Conservation (phyloP, 73 alveolate species). For the Blepharisma stoltei region DNA sequence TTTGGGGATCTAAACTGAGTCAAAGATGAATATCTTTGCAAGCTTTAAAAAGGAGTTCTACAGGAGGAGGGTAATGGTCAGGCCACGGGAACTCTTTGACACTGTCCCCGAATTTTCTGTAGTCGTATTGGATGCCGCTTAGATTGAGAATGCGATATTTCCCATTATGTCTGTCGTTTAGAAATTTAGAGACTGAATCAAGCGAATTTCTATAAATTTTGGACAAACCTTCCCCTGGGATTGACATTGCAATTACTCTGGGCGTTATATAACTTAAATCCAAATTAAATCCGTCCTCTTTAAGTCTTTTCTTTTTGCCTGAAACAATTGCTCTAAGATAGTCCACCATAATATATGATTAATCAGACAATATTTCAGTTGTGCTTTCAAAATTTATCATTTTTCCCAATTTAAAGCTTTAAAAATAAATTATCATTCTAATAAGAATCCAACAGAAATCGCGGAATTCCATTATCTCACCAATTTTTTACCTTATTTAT, state of each 20-base stretch:
- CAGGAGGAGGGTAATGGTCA: conserved; percentile 33
- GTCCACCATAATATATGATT: conserved; percentile 28
- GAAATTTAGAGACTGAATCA: conserved; percentile 34
- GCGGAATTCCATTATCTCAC: too few species aligned
- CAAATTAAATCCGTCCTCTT: conserved; percentile 79
- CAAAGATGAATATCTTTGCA: conserved; percentile 13
- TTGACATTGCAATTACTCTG: conserved; percentile 88
- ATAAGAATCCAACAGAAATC: too few species aligned
- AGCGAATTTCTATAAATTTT: conserved; percentile 38
- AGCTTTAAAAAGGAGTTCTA: conserved; percentile 28
- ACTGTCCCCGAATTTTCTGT: conserved; percentile 16
- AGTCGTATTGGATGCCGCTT: conserved; percentile 21
- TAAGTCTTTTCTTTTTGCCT: conserved; percentile 75
- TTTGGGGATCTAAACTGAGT: conserved; percentile 21
- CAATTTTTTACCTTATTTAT: too few species aligned
- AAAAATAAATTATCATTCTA: too few species aligned
- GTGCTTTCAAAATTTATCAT: too few species aligned
- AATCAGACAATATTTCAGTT: too few species aligned
- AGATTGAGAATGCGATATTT: conserved; percentile 6
- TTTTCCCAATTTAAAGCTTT: too few species aligned
- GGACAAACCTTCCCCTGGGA: conserved; percentile 82
- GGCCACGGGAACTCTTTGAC: conserved; percentile 26
- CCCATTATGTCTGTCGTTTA: conserved; percentile 20
- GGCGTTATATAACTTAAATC: conserved; percentile 90
- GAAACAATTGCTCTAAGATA: conserved; percentile 75